Base-by-base conservation (phyloP, 2,329 filamentous ascomycete species). In the Pseudodiploospora longispora region DNA sequence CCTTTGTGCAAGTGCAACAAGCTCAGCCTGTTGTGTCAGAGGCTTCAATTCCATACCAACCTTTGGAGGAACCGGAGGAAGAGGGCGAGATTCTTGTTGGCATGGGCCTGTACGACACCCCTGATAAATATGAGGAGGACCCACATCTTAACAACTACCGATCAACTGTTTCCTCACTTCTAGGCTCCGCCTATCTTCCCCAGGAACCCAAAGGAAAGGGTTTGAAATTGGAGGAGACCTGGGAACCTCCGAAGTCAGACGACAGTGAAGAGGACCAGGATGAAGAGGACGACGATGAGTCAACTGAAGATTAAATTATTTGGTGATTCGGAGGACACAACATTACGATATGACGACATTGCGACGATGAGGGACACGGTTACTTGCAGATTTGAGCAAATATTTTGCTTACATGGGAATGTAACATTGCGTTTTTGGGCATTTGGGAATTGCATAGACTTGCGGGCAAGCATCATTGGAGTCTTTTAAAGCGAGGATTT, bases 221-320 rank as follows among this genome's bases (percentile, higher is more conserved):
- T 0, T 67, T 91, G 52, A 91, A 89, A 60, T 68, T 93, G 4
- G 86, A 91, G 62, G 85, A 90, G 60, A 85, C 85, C 0, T 91
- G 75, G 85, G 83, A 79, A 61, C 85, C 74, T 12, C 83, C 82
- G 7, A 76, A 78, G 38, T 72, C 76, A 5, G 79, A 82, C 19
- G 78, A 78, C 2, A 79, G 77, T 10, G 72, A 71, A 0, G 72
- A 73, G 1, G 70, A 70, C 1, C 71, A 74, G 0, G 67, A 73
- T 0, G 69, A 71, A 3, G 65, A 70, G 1, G 63, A 58, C 2
- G 60, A 62, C 0, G 68, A 69, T 4, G 59, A 67, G 1, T 68
- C 69, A 3, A 57, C 62, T 30, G 62, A 69, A 10, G 58, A 38
- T 36, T 47, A 32, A 37, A 10, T 36, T 9, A 38, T 38, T 19